Conservation (phyloP, 2,329 filamentous ascomycete species). For the Polytolypa hystricis region DNA sequence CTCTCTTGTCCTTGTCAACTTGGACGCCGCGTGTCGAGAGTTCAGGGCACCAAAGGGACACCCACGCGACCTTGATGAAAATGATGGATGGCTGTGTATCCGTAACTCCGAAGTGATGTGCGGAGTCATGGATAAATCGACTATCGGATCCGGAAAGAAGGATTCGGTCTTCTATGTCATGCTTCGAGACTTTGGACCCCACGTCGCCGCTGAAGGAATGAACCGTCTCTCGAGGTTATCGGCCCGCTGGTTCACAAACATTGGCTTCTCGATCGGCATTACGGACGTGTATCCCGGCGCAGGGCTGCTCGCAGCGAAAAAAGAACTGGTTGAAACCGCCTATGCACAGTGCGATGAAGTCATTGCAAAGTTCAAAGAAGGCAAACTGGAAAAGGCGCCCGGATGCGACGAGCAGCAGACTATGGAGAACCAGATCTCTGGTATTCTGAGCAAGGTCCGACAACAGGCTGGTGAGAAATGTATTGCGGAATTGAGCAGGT, state of each 20-base stretch:
- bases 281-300: slow-evolving; percentile 82
- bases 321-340: slow-evolving; percentile 62
- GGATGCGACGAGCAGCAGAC: slow-evolving; percentile 89
- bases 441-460: slow-evolving; percentile 83
- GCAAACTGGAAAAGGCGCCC: slow-evolving; percentile 72
- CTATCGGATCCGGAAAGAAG: slow-evolving; percentile 94
- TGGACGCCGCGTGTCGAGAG: slow-evolving; percentile 84
- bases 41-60: slow-evolving; percentile 38
- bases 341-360: slow-evolving; percentile 74
- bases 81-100: slow-evolving; percentile 84
- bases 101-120: slow-evolving; percentile 97
- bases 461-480: slow-evolving; percentile 84
- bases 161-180: slow-evolving; percentile 97
- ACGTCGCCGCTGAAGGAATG: slow-evolving; percentile 83
- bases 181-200: slow-evolving; percentile 84
- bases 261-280: slow-evolving; percentile 92
- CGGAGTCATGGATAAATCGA: slow-evolving; percentile 94
- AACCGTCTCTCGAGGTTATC: slow-evolving; percentile 86
- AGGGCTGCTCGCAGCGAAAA: slow-evolving; percentile 60
- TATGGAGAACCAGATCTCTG: slow-evolving; percentile 80
- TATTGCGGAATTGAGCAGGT: slow-evolving; percentile 76
- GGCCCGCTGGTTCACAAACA: slow-evolving; percentile 75
- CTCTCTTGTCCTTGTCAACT: slow-evolving; percentile 74
- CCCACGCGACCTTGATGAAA: slow-evolving; percentile 57
- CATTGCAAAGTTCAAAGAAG: slow-evolving; percentile 67